Evolutionary conservation across 2,329 filamentous ascomycete genomes (phyloP).

Genomic region (Cephalotrichum gorgonifer): DNA sequence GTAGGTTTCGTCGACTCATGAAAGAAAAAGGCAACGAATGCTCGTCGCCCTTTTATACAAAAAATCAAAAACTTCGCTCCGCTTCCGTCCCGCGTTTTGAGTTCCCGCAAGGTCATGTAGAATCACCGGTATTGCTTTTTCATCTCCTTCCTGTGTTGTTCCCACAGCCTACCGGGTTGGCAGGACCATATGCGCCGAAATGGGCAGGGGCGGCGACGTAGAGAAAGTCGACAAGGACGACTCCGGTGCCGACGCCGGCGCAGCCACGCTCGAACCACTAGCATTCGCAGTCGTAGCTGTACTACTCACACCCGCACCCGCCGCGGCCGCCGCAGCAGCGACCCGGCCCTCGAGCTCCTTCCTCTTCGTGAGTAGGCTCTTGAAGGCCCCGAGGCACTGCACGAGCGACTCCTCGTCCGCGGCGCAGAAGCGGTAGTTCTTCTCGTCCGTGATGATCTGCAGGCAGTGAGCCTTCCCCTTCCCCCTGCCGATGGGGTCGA

Average conservation of each 20-base stretch:
- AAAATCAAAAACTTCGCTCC: not conserved
- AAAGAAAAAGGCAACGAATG: not conserved
- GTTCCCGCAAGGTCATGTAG: too few relatives aligned
- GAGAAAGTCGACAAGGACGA: not conserved
- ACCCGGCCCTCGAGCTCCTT: constrained; percentile 48
- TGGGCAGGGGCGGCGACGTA: not conserved
- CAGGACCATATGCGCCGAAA: not conserved
- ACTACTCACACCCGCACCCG: not conserved
- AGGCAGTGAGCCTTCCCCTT: constrained; percentile 78
- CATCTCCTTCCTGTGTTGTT: not conserved
- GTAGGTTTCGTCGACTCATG: not conserved
- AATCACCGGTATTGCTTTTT: not conserved
- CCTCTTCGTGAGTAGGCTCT: constrained; percentile 68
- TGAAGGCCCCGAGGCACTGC: constrained; percentile 80
- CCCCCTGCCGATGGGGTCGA: constrained; percentile 75
- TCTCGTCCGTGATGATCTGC: constrained; percentile 90
- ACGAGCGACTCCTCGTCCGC: constrained; percentile 73
- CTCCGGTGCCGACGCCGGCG: too few relatives aligned
- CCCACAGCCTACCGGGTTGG: not conserved
- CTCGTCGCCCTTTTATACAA: not conserved
- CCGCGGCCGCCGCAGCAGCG: constrained; percentile 15
- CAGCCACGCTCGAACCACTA: too few relatives aligned
- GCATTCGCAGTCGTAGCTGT: not conserved
- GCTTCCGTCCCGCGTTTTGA: too few relatives aligned
- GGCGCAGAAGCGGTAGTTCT: constrained; percentile 67